Evolutionary conservation across 306 rosid genomes (phyloP), one percentile per base, ranked within the genome.

Genomic region (Styphnolobium japonicum): DNA sequence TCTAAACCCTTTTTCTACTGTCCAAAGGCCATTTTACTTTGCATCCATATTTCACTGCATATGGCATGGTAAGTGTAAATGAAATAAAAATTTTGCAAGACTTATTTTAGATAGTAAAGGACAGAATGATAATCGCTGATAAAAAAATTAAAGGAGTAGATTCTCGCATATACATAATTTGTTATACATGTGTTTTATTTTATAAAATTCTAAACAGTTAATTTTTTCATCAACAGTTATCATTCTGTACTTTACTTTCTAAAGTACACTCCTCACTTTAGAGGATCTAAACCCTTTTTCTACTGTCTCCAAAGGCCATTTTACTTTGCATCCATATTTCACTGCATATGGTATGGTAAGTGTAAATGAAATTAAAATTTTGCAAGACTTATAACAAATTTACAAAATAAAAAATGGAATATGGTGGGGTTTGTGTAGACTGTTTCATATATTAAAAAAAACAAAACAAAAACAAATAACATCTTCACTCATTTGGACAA

Each of bases 1-100:
- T n/a, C n/a, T n/a, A n/a, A n/a, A n/a, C n/a, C n/a, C n/a, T n/a
- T n/a, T n/a, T n/a, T n/a, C n/a, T n/a, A 40, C 5, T 58, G 31
- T 73, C 79, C 82, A 82, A 90, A 93, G 18, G 92, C 93, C 66
- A 22, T 84, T 62, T 18, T 73, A 65, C 86, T 89, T 76, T 88
- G 92, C 22, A 9, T 71, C 92, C 81, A 86, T 63, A 89, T 56
- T 19, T 91, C 90, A 18, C 97, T 91, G 81, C 79, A 52, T 34
- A 60, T 36, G 3, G 19, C 9, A 25, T 6, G 15, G 36, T 43
- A 79, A 67, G 37, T 43, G 77, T 60, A 40, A 37, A 61, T 19
- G 29, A 75, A 69, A 40, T 43, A 67, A 19, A 58, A 25, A 10
- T 33, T 23, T 56, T 68, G 40, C 67, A 53, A 55, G 62, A 55